Conservation (phyloP, 495 filamentous ascomycete species). For the Aspergillus mulundensis region DNA sequence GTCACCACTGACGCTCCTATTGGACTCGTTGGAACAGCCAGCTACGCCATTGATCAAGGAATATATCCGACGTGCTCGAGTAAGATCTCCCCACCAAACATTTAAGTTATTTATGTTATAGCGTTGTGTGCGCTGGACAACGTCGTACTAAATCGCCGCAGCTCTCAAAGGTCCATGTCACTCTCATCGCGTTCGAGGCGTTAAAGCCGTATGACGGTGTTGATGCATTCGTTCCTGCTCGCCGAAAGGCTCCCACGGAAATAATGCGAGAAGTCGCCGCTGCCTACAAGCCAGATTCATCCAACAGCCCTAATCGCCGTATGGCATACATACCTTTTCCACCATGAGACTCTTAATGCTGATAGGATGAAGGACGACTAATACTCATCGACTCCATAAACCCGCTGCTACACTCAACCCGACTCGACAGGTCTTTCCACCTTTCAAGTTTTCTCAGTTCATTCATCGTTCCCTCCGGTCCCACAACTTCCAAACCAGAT, state of each 20-base stretch:
- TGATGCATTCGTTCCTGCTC: conserved; percentile 60
- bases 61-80: conserved; percentile 72
- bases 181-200: conserved; percentile 78
- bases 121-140: neutral
- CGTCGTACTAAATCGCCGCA: conserved; percentile 16
- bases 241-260: conserved; percentile 56
- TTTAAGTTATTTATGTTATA: no score
- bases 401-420: conserved; percentile 30
- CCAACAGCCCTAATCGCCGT: conserved; percentile 30
- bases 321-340: conserved; percentile 13
- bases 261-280: conserved; percentile 51
- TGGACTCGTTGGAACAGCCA: conserved; percentile 83
- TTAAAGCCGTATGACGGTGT: conserved; percentile 52
- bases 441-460: conserved; percentile 38
- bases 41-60: conserved; percentile 66
- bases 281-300: conserved; percentile 25
- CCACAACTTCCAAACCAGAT: conserved; percentile 26
- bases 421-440: conserved; percentile 28
- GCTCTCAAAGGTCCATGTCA: conserved; percentile 55
- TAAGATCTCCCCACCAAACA: conserved; percentile 32
- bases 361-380: conserved; percentile 35
- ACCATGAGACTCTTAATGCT: neutral
- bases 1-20: conserved; percentile 79
- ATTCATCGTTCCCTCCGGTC: conserved; percentile 26
- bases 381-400: conserved; percentile 46